These are phyloP conservation scores for Tubosaeta brunneosetosa DNA, from an alignment of 768 basidiomycete genomes.

Conservation along the genomic window DNA sequence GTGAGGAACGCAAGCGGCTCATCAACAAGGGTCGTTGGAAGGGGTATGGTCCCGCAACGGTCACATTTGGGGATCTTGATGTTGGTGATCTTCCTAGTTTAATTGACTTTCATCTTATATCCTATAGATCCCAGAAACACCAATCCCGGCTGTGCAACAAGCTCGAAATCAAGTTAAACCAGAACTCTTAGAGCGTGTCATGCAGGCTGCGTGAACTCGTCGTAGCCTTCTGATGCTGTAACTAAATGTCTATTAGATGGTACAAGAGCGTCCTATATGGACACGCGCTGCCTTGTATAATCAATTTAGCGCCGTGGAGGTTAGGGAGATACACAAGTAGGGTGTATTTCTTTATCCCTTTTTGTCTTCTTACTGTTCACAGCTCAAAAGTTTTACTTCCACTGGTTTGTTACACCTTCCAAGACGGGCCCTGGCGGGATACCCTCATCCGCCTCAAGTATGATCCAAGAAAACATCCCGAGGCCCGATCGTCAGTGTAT, in stretches of 20 bases:
- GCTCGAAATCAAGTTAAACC: constrained; percentile 52
- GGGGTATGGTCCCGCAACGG: constrained; percentile 68
- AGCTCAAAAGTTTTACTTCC: constrained; percentile 84
- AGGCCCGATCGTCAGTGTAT: constrained; percentile 67
- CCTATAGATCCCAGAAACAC: constrained; percentile 58
- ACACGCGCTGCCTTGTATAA: constrained; percentile 82
- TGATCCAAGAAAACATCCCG: constrained; percentile 75
- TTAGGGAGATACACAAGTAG: constrained; percentile 73
- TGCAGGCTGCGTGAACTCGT: constrained; percentile 37
- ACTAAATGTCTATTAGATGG: constrained; percentile 44
- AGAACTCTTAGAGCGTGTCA: constrained; percentile 49
- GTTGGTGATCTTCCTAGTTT: constrained; percentile 20
- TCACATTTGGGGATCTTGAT: constrained; percentile 58
- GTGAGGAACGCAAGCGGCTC: constrained; percentile 76
- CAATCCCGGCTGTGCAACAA: constrained; percentile 59
- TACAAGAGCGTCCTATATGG: constrained; percentile 81
- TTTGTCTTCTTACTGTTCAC: constrained; percentile 4
- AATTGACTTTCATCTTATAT: background rate
- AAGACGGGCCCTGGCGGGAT: constrained; percentile 93
- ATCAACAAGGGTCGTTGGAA: constrained; percentile 88
- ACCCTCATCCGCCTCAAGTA: constrained; percentile 82
- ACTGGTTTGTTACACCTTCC: constrained; percentile 80
- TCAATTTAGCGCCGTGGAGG: constrained; percentile 65
- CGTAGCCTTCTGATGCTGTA: constrained; percentile 5
- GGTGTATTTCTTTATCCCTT: constrained; percentile 14